phyloP scores from a whole-genome alignment of 1,284 basidiomycete genomes.

The Xanthoconium separans region DNA sequence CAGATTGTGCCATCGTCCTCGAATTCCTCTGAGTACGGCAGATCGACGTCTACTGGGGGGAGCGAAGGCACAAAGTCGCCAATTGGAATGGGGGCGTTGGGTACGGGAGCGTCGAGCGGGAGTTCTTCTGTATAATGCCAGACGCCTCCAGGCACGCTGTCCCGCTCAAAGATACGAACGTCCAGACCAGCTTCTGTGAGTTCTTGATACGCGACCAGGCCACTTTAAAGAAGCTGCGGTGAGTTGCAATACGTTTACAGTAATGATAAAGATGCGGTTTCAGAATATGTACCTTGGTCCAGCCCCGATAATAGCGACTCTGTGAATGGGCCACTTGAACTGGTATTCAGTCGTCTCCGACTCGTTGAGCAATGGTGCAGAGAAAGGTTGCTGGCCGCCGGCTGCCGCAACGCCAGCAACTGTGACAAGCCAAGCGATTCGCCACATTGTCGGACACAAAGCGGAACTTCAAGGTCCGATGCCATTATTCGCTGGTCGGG shows the following conservation, averaged over 20 bases:
- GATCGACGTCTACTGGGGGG: background rate
- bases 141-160: conserved; percentile 8
- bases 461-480: too few relatives aligned
- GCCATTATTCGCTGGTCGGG: too few relatives aligned
- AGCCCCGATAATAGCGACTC: conserved; percentile 12
- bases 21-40: conserved; percentile 9
- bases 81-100: background rate
- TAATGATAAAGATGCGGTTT: background rate
- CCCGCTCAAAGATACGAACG: conserved; percentile 16
- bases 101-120: background rate
- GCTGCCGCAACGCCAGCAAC: background rate
- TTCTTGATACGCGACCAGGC: conserved; percentile 9
- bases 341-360: background rate
- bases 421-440: background rate
- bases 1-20: background rate
- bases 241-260: background rate
- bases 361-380: background rate
- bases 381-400: conserved; percentile 6
- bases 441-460: too few relatives aligned
- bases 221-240: conserved; percentile 1
- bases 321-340: conserved; percentile 11
- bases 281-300: conserved; percentile 4
- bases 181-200: conserved; percentile 10
- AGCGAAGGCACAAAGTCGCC: conserved; percentile 13
- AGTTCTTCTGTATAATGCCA: conserved; percentile 8